Evolutionary conservation across 106 monocot genomes (phyloP), one percentile per base, ranked within the genome.

Genomic region (Xerophyta viscosa): DNA sequence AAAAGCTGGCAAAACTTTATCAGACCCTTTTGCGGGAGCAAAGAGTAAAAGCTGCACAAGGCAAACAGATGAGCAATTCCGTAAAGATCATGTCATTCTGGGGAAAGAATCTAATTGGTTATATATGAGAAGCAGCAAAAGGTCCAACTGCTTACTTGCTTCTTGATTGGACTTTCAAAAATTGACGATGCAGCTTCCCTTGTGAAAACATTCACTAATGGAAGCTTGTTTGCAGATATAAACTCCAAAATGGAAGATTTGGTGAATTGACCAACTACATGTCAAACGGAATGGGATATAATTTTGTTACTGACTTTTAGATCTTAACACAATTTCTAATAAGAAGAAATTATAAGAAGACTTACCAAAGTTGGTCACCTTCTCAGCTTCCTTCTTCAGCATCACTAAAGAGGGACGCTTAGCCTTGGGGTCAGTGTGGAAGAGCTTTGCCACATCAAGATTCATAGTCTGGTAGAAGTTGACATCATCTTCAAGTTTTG

Each of bases 121-220:
- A 3, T 2, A 10, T 39, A 12, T 8, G 6, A 39, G 2, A 12
- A 39, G 10, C 11, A 2, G 27, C 37, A 20, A 24, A 6, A 6
- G 44, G 36, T 2, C 11, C 59, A 20, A 31, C 4, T 42, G 52
- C 37, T 5, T 47, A 83, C 96, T 78, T 96, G 88, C 24, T 79
- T 79, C 48, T 89, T 89, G 37, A 91, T 82, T 51, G 86, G 72
- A 76, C 72, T 89, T 19, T 86, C 96, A 65, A 96, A 96, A 54
- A 96, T 64, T 20, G 58, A 30, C 11, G 73, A 66, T 28, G 96
- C 84, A 59, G 19, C 79, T 57, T 96, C 89, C 66, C 69, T 63
- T 7, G 89, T 85, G 63, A 96, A 82, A 37, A 47, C 60, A 50
- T 55, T 82, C 7, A 96, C 88, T 31, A 89, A 61, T 43, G 96